Base-by-base conservation (phyloP, 176 grass and related monocot genomes). In the Rhynchospora tenuis region DNA sequence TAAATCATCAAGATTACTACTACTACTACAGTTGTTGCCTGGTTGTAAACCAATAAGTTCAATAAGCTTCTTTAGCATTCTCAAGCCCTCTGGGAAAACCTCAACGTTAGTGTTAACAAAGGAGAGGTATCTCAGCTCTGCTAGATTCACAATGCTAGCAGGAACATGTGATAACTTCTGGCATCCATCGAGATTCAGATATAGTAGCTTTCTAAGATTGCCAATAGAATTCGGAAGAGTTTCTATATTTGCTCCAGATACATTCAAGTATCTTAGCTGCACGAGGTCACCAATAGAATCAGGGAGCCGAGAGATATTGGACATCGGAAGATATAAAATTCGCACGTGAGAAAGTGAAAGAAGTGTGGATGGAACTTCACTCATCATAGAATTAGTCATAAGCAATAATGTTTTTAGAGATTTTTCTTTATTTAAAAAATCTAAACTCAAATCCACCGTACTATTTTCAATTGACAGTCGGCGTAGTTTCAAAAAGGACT, bases 51-150 rank as follows among this genome's bases (percentile, higher is more conserved):
- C 80, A 62, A 0, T 12, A 10, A 92, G 81, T 13, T 57, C 17
- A 31, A 84, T 64, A 2, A 89, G 66, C 2, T 68, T 3, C 61
- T 85, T n/a, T 9, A 92, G 83, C 27, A 16, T 81, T 6, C 10
- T 63, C 2, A 92, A 81, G 13, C 87, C 90, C 84, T 64, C 31
- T 0, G 90, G 90, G 27, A 92, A 73, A 33, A 73, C 54, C 16
- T 19, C 9, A 9, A 89, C 13, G 10, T 17, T 19, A 9, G 62
- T 88, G 0, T 3, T 0, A 0, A 1, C 11, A 7, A 89, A 17
- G 0, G 55, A 0, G 0, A 92, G 60, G 26, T 55, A 72, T 16
- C 81, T 81, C n/a, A 92, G 61, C 5, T 47, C 86, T 28, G 3
- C 23, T 47, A 91, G 23, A 4, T 17, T 31, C 22, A 81, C 81